Conservation (phyloP, 306 rosid genomes). For the Rosa lucieae region DNA sequence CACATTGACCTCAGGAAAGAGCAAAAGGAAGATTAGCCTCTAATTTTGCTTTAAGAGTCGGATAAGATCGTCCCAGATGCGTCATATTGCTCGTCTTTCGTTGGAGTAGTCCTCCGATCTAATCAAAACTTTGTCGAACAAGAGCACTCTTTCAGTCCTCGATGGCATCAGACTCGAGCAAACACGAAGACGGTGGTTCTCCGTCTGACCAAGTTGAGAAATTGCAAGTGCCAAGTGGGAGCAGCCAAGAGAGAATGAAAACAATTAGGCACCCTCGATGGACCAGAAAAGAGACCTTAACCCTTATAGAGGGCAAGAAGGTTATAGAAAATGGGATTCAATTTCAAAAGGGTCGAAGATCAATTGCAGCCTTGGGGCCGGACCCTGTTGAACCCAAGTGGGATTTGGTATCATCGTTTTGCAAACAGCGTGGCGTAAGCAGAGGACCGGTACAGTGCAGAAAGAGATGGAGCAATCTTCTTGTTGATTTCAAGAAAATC, state of each 20-base stretch:
- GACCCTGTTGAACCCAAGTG: slow-evolving; percentile 18
- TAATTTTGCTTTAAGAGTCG: not conserved
- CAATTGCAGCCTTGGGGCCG: not conserved
- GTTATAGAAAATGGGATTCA: slow-evolving; percentile 2
- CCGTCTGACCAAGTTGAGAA: not conserved
- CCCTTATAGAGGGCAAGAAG: slow-evolving; percentile 18
- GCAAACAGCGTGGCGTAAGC: slow-evolving; percentile 3
- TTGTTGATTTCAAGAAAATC: slow-evolving; percentile 24
- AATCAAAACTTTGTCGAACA: slow-evolving; percentile 6
- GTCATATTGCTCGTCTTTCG: not conserved
- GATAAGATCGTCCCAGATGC: not conserved
- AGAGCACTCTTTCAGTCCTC: not conserved
- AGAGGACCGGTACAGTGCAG: slow-evolving; percentile 14
- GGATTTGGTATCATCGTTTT: slow-evolving; percentile 16
- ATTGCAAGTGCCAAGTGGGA: not conserved
- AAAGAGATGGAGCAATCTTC: slow-evolving; percentile 24
- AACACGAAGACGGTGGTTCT: slow-evolving; percentile 1
- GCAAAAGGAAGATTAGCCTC: slow-evolving; percentile 4
- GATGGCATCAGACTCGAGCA: slow-evolving; percentile 5
- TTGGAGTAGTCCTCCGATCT: not conserved
- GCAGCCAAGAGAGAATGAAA: not conserved
- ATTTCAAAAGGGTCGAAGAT: not conserved
- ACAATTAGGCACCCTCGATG: slow-evolving; percentile 11
- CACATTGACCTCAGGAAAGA: slow-evolving; percentile 5
- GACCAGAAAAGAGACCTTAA: slow-evolving; percentile 11